These are phyloP conservation scores for Aphanocladium album DNA, from an alignment of 2,329 filamentous ascomycete species.

Conservation along the genomic window DNA sequence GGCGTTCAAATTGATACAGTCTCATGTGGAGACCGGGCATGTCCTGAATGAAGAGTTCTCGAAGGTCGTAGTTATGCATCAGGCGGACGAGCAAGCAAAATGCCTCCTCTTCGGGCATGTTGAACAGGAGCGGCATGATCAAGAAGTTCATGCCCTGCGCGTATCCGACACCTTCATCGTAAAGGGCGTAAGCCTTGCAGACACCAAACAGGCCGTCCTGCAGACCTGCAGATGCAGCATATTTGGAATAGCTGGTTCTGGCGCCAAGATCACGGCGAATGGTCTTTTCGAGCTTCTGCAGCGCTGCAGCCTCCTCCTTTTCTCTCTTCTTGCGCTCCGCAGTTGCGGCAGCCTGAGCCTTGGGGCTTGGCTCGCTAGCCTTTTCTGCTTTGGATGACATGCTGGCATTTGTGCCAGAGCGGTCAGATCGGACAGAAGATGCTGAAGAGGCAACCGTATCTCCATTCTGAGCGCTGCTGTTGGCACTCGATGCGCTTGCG, in stretches of 20 bases:
- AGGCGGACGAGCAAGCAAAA: constrained; percentile 88
- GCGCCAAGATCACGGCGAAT: constrained; percentile 89
- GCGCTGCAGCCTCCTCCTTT: constrained; percentile 67
- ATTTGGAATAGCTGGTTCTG: constrained; percentile 94
- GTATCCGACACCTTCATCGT: constrained; percentile 91
- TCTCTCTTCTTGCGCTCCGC: constrained; percentile 71
- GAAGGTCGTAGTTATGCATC: constrained; percentile 94
- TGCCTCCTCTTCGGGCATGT: constrained; percentile 96
- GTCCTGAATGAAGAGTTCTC: constrained; percentile 88
- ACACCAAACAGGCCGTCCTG: constrained; percentile 93
- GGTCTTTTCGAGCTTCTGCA: constrained; percentile 82
- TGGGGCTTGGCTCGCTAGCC: constrained; percentile 57
- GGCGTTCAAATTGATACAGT: constrained; percentile 89
- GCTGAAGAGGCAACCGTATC: constrained; percentile 71
- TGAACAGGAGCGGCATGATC: constrained; percentile 93
- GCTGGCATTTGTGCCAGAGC: constrained; percentile 56
- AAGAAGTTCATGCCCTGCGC: constrained; percentile 99
- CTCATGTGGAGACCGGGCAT: constrained; percentile 95
- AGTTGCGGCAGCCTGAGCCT: constrained; percentile 58
- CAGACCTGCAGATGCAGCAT: constrained; percentile 81
- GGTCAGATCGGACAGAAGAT: constrained; percentile 77
- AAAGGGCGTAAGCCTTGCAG: constrained; percentile 95
- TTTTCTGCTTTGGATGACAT: constrained; percentile 56
- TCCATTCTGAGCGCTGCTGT: constrained; percentile 53
- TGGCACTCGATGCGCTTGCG: constrained; percentile 48